Evolutionary conservation across 495 filamentous ascomycete species (phyloP), one percentile per base, ranked within the genome.

Genomic region (Hypoxylon fuscum): DNA sequence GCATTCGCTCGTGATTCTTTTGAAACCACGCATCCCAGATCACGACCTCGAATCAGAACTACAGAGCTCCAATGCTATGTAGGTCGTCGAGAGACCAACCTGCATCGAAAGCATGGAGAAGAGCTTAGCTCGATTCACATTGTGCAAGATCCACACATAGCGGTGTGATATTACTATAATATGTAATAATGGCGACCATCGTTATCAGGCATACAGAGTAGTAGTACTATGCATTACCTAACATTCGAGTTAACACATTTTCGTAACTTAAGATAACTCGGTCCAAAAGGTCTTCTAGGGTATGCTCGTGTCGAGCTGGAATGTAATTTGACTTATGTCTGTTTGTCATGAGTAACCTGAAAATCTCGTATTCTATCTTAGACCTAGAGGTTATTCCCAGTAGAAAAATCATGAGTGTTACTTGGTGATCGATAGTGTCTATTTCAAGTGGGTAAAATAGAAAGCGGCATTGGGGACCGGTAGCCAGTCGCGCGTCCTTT

Each of bases 91-190:
- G 11, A 32, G n/a, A 32, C 34, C 21, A 14, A n/a, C 31, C 9
- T 54, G 29, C 17, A 34, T 15, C 2, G 18, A 44, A 55, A 60
- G 56, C 27, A 55, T 52, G 62, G 62, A 50, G 62, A 56, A 60
- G 46, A 52, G 17, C 47, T 34, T 47, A n/a, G 40, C 40, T 40
- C 4, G 31, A 22, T 43, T 18, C 14, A 7, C 0, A 15, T n/a
- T 15, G 22, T 14, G 11, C 10, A 12, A 29, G 17, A 17, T 40
- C 50, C 27, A 31, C 40, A 23, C 3, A 5, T 32, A 22, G 7
- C 0, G 20, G 1, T 11, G 5, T 17, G 29, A 29, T 21, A 29
- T n/a, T 15, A 12, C 11, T 40, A 46, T 40, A 40, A 2, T 14
- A n/a, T 5, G 37, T 18, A 1, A 15, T 15, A 17, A 5, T 40